Evolutionary conservation across 1,139 yeast genomes (phyloP).

Genomic region (Blastobotrys illinoisensis): DNA sequence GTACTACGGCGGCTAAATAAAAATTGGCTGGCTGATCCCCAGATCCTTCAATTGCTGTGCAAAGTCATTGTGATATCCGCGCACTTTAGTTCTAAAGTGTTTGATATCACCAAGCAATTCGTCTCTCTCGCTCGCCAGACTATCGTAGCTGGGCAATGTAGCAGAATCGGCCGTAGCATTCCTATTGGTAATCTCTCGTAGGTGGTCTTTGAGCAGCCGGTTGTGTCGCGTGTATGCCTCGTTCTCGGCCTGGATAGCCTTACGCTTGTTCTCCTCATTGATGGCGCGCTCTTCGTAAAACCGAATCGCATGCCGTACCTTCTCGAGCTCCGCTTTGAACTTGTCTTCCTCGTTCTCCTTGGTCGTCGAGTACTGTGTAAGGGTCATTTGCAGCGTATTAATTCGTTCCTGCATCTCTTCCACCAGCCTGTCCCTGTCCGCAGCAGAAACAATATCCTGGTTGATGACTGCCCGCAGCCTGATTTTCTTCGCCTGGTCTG

Average conservation of each 20-base stretch:
- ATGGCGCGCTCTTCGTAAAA: slow-evolving; percentile 43
- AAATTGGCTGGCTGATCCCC: not conserved
- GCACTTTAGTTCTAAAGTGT: slow-evolving; percentile 7
- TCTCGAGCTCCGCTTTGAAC: slow-evolving; percentile 30
- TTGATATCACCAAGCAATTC: slow-evolving; percentile 16
- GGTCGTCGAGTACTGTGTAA: slow-evolving; percentile 21
- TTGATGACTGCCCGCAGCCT: slow-evolving; percentile 54
- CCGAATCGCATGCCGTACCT: slow-evolving; percentile 33
- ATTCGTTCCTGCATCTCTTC: slow-evolving; percentile 40
- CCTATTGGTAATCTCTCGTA: slow-evolving; percentile 31
- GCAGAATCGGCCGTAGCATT: slow-evolving; percentile 11
- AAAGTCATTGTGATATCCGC: not conserved
- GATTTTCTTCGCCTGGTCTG: slow-evolving; percentile 67
- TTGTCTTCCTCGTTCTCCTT: slow-evolving; percentile 26
- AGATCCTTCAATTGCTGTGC: not conserved
- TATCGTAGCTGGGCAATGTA: slow-evolving; percentile 10
- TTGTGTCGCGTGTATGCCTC: slow-evolving; percentile 30
- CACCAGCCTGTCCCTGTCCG: slow-evolving; percentile 35
- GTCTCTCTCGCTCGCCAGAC: slow-evolving; percentile 17
- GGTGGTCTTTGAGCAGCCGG: slow-evolving; percentile 30
- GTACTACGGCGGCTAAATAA: no score
- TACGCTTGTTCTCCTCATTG: slow-evolving; percentile 33
- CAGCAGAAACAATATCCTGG: slow-evolving; percentile 38
- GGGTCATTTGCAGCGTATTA: slow-evolving; percentile 32
- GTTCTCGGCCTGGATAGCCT: slow-evolving; percentile 33